Percentiles rank a stretch among this genome's conserved stretches.
Conservation (phyloP, 2,329 filamentous ascomycete species). For the Phialophora chinensis region DNA sequence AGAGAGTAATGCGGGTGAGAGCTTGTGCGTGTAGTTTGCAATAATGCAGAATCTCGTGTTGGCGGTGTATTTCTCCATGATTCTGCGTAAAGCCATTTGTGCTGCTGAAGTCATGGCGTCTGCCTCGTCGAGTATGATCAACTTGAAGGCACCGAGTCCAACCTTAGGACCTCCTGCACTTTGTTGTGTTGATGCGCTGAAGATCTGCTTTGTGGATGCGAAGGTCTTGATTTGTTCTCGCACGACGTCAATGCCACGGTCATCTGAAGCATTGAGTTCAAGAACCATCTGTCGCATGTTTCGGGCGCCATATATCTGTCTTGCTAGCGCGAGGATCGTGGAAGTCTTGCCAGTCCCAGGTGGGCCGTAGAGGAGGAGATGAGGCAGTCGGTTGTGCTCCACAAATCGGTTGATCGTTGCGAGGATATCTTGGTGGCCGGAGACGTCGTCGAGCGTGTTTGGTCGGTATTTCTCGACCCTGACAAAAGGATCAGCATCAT, state of each 20-base stretch:
- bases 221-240: constrained; percentile 99
- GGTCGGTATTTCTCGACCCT: constrained; percentile 98
- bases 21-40: constrained; percentile 98
- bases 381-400: constrained; percentile 89
- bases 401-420: constrained; percentile 98
- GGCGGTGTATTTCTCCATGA: constrained; percentile 99
- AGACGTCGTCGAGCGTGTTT: constrained; percentile 85
- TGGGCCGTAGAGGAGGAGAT: constrained; percentile 94
- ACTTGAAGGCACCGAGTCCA: constrained; percentile 78
- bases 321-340: constrained; percentile 88
- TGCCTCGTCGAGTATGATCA: constrained; percentile 98
- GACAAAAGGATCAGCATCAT: neutral
- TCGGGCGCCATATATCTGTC: constrained; percentile 86
- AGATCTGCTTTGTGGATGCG: constrained; percentile 89
- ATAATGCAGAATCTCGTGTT: constrained; percentile 99
- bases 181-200: constrained; percentile 64
- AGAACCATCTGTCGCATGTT: constrained; percentile 99
- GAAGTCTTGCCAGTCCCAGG: constrained; percentile 98
- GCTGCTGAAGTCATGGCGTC: constrained; percentile 99
- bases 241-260: constrained; percentile 96
- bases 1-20: constrained; percentile 89
- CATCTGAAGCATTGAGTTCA: constrained; percentile 95
- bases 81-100: constrained; percentile 93
- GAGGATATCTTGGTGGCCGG: constrained; percentile 95
- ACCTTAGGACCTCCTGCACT: constrained; percentile 51